A percentile compares a stretch with the other conserved stretches of the same genome.
phyloP scores from a whole-genome alignment of 2,329 filamentous ascomycete species.

The Arthrobotrys iridis region DNA sequence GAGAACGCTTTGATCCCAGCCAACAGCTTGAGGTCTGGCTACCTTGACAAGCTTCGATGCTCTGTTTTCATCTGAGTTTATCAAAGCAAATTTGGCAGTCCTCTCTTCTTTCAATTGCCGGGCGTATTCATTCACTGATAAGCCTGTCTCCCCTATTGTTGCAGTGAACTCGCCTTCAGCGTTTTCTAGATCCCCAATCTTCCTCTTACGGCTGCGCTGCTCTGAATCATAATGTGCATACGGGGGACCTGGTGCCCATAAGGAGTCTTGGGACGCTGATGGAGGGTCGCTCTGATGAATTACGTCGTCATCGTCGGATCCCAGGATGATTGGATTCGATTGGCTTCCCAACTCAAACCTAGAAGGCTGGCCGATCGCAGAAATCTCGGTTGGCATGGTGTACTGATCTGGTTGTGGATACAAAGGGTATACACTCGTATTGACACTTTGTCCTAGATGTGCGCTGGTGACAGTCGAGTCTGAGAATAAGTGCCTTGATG shows the following conservation, averaged over 20 bases:
- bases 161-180: neutral
- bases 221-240: neutral
- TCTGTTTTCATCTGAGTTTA: too few species aligned
- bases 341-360: neutral
- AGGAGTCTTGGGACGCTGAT: neutral
- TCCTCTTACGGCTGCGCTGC: neutral
- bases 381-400: neutral
- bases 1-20: too few species aligned
- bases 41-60: too few species aligned
- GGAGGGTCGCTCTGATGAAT: neutral
- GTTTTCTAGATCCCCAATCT: neutral
- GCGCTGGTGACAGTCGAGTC: neutral
- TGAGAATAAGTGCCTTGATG: neutral
- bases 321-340: slow-evolving; percentile 7
- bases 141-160: neutral
- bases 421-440: neutral
- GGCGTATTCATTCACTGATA: neutral
- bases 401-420: neutral
- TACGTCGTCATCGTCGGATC: neutral
- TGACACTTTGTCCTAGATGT: neutral
- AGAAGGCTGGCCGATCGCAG: neutral
- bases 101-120: neutral
- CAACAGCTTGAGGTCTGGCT: too few species aligned
- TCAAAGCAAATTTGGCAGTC: neutral
- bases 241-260: neutral